Evolutionary conservation across 148 eudicot species (phyloP).

Genomic region (Fagopyrum esculentum): DNA sequence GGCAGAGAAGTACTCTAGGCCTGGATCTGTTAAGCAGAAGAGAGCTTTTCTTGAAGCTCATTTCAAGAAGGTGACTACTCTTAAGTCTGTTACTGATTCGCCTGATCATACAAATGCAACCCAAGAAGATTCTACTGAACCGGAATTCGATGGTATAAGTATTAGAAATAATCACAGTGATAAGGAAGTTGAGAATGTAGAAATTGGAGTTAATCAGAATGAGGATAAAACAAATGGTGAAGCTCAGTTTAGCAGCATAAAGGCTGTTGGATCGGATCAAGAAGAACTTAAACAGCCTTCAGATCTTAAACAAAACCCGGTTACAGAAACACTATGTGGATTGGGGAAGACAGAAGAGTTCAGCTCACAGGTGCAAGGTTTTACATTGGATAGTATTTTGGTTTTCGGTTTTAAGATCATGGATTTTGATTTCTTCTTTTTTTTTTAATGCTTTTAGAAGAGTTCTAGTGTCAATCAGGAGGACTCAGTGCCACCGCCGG

Average conservation of each 20-base stretch:
- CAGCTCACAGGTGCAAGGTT: not conserved
- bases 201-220: slow-evolving; percentile 20
- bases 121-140: not conserved
- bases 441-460: slow-evolving; percentile 12
- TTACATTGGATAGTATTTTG: not conserved
- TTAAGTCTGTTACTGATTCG: slow-evolving; percentile 52
- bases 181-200: slow-evolving; percentile 12
- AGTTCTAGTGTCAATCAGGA: slow-evolving; percentile 24
- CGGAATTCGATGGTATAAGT: not conserved
- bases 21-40: slow-evolving; percentile 86
- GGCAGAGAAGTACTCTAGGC: slow-evolving; percentile 68
- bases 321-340: not conserved
- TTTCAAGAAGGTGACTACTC: slow-evolving; percentile 78
- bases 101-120: slow-evolving; percentile 40
- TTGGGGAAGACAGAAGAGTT: not conserved
- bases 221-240: slow-evolving; percentile 13
- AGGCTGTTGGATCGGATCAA: not conserved
- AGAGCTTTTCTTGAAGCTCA: slow-evolving; percentile 94
- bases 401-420: not conserved
- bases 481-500: slow-evolving; percentile 14
- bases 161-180: not conserved
- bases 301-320: slow-evolving; percentile 8
- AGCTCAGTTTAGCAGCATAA: slow-evolving; percentile 4
- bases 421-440: not conserved
- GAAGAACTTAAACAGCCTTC: not conserved